Evolutionary conservation across 2,329 filamentous ascomycete species (phyloP), one percentile per base, ranked within the genome.

Genomic region (Botrytis elliptica): DNA sequence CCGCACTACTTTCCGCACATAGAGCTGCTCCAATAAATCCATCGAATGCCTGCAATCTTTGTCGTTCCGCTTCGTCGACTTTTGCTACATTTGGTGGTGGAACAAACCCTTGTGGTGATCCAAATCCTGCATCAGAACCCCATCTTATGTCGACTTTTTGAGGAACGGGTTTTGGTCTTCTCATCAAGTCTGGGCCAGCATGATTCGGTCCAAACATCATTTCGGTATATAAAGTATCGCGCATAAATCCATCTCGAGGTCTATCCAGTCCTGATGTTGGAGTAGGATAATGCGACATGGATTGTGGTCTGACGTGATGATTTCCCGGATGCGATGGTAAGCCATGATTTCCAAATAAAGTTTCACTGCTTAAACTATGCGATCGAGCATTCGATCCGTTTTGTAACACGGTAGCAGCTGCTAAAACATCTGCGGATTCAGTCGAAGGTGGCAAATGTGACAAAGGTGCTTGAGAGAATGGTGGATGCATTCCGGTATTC

Each of bases 111-210:
- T 88, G 87, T 9, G 85, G 80, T 36, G 83, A 81, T 75, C 84
- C 86, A 79, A 93, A 93, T 73, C 85, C 88, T n/a, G 86, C 81
- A 81, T 93, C 91, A 0, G 91, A 91, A 16, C 91, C 91, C 88
- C 89, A 93, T 75, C 88, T 87, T 63, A 92, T 84, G 57, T 81
- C 80, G 20, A 76, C 75, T 70, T 87, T 85, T 33, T 76, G 76
- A 59, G 70, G 75, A 18, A 74, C 68, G 7, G 69, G 70, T 75
- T 75, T 74, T 5, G 75, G 77, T 36, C 74, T 74, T 67, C 75
- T 68, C 33, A 64, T 60, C 0, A 70, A 25, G 12, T 62, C 59
- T 4, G 76, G 46, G 12, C 62, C 63, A 14, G 59, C 55, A 33
- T 74, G 73, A 16, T 70, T 70, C 5, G 71, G 65, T 52, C 78